These are phyloP conservation scores for Arachnopeziza araneosa DNA, from an alignment of 2,329 filamentous ascomycete species.

Conservation along the genomic window DNA sequence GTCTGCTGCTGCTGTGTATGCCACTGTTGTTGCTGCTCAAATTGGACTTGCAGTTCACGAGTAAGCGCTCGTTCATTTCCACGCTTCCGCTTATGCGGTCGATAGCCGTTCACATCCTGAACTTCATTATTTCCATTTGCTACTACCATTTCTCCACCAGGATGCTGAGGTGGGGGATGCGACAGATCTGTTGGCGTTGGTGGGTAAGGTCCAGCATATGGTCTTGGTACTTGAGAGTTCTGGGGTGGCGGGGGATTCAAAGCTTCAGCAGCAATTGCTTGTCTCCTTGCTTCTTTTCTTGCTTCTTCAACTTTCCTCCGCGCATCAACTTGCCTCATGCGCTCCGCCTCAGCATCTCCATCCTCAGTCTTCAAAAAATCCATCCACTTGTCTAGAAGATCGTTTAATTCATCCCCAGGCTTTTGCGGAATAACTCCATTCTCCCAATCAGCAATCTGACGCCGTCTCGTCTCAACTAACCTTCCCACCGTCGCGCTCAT, in stretches of 20 bases:
- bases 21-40: constrained; percentile 21
- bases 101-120: constrained; percentile 24
- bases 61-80: constrained; percentile 22
- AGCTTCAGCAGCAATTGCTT: constrained; percentile 27
- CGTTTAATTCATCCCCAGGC: constrained; percentile 28
- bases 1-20: constrained; percentile 10
- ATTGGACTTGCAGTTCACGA: constrained; percentile 22
- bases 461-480: constrained; percentile 27
- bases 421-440: constrained; percentile 28
- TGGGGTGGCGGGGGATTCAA: constrained; percentile 14
- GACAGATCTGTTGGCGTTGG: constrained; percentile 3
- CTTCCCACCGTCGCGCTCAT: constrained; percentile 31
- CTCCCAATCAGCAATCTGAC: constrained; percentile 30
- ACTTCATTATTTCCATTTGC: constrained; percentile 15
- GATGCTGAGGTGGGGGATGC: constrained; percentile 4
- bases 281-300: constrained; percentile 28
- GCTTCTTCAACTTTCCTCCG: constrained; percentile 28
- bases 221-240: constrained; percentile 2
- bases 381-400: constrained; percentile 29
- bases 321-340: constrained; percentile 30
- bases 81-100: constrained; percentile 25
- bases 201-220: constrained; percentile 11
- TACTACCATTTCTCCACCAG: constrained; percentile 18
- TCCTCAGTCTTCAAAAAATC: constrained; percentile 31
- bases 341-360: constrained; percentile 28